These are phyloP conservation scores for Apiotrichum domesticum DNA, from an alignment of 1,284 basidiomycete genomes.

Conservation along the genomic window DNA sequence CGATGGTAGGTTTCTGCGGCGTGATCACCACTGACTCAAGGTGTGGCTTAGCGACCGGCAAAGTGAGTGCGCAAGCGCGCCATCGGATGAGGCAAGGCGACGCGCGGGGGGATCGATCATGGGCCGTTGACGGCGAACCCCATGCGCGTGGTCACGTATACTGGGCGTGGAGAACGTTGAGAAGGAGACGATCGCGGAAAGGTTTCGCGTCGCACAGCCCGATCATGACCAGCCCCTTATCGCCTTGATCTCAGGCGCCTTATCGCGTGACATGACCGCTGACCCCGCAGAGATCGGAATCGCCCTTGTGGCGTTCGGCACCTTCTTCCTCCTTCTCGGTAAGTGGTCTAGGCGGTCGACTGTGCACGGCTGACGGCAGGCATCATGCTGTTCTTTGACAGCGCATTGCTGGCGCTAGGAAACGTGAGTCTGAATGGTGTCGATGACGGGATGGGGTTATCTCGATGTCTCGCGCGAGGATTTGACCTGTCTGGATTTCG, in stretches of 20 bases:
- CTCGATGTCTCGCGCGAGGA: too few relatives aligned
- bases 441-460: too few relatives aligned
- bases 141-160: background rate
- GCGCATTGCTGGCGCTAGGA: slow-evolving; percentile 90
- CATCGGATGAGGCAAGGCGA: too few relatives aligned
- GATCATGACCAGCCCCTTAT: too few relatives aligned
- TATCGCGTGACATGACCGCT: background rate
- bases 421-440: slow-evolving; percentile 57
- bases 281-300: slow-evolving; percentile 76
- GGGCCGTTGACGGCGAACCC: background rate
- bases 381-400: slow-evolving; percentile 94
- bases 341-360: slow-evolving; percentile 7
- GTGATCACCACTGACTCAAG: background rate
- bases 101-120: too few relatives aligned
- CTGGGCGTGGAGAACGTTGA: too few relatives aligned
- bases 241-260: background rate
- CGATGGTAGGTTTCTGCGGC: background rate
- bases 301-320: slow-evolving; percentile 94
- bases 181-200: too few relatives aligned
- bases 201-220: too few relatives aligned
- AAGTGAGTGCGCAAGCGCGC: slow-evolving; percentile 48
- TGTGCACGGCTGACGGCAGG: slow-evolving; percentile 41
- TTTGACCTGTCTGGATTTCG: too few relatives aligned
- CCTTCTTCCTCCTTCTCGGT: slow-evolving; percentile 88
- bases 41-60: slow-evolving; percentile 69